Evolutionary conservation across 805 yeast genomes (phyloP).

Genomic region (Yarrowia bubula): DNA sequence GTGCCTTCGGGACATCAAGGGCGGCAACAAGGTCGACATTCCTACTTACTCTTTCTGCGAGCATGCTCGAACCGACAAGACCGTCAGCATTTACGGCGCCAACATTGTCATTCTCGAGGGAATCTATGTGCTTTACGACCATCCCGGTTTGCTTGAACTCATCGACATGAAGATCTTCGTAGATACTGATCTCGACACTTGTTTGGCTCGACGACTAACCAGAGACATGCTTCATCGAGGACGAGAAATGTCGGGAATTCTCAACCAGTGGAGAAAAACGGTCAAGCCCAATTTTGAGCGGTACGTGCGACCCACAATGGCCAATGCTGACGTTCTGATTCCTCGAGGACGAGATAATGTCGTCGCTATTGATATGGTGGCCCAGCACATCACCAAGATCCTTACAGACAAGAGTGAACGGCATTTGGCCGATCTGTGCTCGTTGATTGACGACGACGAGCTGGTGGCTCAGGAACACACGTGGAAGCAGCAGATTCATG

Average conservation of each 20-base stretch:
- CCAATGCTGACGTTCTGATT: constrained; percentile 79
- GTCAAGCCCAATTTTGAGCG: constrained; percentile 90
- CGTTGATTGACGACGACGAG: constrained; percentile 47
- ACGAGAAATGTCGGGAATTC: constrained; percentile 75
- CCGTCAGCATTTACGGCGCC: constrained; percentile 85
- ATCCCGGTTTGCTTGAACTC: constrained; percentile 57
- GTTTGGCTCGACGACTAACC: constrained; percentile 81
- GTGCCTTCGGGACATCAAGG: constrained; percentile 63
- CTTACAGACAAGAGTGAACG: constrained; percentile 59
- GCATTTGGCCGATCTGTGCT: constrained; percentile 64
- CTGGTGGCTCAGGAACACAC: constrained; percentile 26
- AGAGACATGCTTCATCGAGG: constrained; percentile 87
- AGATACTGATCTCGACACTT: constrained; percentile 90
- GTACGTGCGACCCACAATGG: constrained; percentile 71
- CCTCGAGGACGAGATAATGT: constrained; percentile 84
- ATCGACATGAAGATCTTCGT: constrained; percentile 89
- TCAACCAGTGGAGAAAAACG: constrained; percentile 84
- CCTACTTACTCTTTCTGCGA: constrained; percentile 67
- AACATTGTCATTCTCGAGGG: constrained; percentile 93
- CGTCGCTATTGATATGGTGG: constrained; percentile 76
- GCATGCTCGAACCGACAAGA: constrained; percentile 61
- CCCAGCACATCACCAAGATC: constrained; percentile 74
- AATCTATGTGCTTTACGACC: constrained; percentile 72
- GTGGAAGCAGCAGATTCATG: constrained; percentile 31
- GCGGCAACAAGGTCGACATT: constrained; percentile 63